Conservation (phyloP, 305 asterid genomes). For the Solanum hybrid region DNA sequence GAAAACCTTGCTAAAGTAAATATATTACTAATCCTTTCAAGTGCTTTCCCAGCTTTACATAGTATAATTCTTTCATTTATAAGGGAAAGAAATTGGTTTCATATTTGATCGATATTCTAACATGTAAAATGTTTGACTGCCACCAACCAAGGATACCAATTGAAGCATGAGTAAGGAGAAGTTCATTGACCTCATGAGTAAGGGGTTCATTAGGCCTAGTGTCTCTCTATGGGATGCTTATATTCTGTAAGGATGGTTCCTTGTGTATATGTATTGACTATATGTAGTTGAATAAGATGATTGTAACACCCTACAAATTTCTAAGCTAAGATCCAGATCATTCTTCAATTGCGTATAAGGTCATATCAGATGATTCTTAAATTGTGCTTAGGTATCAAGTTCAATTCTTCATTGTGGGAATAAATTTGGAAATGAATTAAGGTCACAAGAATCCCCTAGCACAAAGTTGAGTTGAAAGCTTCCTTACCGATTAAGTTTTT, state of each 20-base stretch:
- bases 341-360: no score
- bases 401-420: no score
- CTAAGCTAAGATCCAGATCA: no score
- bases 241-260: background rate
- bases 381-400: no score
- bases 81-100: background rate
- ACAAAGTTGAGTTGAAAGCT: no score
- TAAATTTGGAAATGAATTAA: no score
- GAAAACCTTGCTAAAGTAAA: background rate
- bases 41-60: background rate
- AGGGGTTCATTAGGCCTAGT: background rate
- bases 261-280: background rate
- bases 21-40: background rate
- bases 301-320: no score
- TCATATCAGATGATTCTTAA: no score
- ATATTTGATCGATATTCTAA: background rate
- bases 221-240: background rate
- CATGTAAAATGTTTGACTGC: background rate
- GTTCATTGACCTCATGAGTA: background rate
- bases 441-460: no score
- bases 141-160: background rate
- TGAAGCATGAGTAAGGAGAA: background rate
- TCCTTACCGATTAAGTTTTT: no score
- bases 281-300: background rate
- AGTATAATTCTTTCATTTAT: background rate